A percentile compares a stretch with the other conserved stretches of the same genome.
Evolutionary conservation across 768 basidiomycete species (phyloP).

Genomic region (Suillus paluster): DNA sequence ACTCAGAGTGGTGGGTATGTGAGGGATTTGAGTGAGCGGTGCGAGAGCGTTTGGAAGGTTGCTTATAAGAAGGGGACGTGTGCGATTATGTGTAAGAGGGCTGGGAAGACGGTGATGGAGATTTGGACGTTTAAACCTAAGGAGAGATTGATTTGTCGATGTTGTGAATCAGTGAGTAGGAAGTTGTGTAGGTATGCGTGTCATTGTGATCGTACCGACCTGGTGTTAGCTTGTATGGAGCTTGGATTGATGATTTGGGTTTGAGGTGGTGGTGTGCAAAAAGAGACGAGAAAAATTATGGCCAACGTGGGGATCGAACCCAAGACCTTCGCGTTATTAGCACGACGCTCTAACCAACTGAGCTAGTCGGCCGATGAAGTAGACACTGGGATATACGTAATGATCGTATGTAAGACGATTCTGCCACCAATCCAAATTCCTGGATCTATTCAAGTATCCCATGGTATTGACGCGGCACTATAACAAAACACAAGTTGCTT

Average conservation of each 20-base stretch:
- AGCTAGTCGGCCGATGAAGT: constrained; percentile 43
- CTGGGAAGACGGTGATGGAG: constrained; percentile 85
- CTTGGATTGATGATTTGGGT: too few species aligned
- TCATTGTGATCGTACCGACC: too few species aligned
- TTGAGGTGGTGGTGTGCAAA: too few species aligned
- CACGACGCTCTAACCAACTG: constrained; percentile 57
- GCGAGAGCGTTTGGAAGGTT: constrained; percentile 90
- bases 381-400: too few species aligned
- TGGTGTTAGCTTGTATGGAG: too few species aligned
- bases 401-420: too few species aligned
- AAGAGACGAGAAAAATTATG: constrained; percentile 26
- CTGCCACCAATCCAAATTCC: too few species aligned
- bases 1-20: constrained; percentile 65
- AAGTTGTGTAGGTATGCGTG: too few species aligned
- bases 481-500: too few species aligned
- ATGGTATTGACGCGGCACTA: too few species aligned
- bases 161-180: too few species aligned
- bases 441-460: too few species aligned
- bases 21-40: constrained; percentile 75
- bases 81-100: constrained; percentile 81
- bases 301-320: constrained; percentile 74
- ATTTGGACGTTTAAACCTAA: constrained; percentile 76
- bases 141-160: constrained; percentile 20
- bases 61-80: constrained; percentile 72
- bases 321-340: constrained; percentile 71